Evolutionary conservation across 306 rosid genomes (phyloP).

Genomic region (Chamaecrista fasciculata): DNA sequence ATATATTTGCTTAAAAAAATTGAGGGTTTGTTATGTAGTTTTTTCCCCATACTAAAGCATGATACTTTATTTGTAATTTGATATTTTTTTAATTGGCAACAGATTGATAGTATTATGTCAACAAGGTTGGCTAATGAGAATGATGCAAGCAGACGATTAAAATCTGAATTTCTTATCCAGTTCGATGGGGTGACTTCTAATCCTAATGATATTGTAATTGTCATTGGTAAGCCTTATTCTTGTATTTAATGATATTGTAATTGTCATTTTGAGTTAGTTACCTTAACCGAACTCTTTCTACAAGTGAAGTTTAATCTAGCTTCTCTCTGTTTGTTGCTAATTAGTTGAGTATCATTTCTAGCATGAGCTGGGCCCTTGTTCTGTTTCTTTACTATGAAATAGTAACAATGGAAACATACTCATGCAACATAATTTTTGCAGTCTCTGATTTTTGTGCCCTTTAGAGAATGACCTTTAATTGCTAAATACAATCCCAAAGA

Average conservation of each 20-base stretch:
- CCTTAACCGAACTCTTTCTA: not conserved
- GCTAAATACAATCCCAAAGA: not conserved
- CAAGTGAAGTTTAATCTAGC: conserved; percentile 1
- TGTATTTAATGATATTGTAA: conserved; percentile 8
- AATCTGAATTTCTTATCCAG: conserved; percentile 94
- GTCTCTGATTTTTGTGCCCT: conserved; percentile 10
- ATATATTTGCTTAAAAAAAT: not conserved
- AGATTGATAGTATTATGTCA: conserved; percentile 98
- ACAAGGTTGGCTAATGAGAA: conserved; percentile 76
- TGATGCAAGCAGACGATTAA: conserved; percentile 94
- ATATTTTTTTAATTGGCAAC: conserved; percentile 26
- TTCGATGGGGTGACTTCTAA: conserved; percentile 97
- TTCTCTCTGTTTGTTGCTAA: conserved; percentile 14
- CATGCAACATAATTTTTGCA: not conserved
- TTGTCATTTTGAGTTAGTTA: not conserved
- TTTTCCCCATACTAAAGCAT: not conserved
- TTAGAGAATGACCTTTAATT: not conserved
- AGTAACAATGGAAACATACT: not conserved
- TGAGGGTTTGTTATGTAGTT: not conserved
- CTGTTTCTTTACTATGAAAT: conserved; percentile 1
- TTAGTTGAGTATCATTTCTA: conserved; percentile 4
- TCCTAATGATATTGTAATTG: conserved; percentile 84
- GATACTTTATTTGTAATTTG: conserved; percentile 2
- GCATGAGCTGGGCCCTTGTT: not conserved
- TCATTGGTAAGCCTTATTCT: conserved; percentile 64